A percentile compares a stretch with the other conserved stretches of the same genome.
Evolutionary conservation across 2,329 filamentous ascomycete genomes (phyloP).

Genomic region (Lachnellula subtilissima): DNA sequence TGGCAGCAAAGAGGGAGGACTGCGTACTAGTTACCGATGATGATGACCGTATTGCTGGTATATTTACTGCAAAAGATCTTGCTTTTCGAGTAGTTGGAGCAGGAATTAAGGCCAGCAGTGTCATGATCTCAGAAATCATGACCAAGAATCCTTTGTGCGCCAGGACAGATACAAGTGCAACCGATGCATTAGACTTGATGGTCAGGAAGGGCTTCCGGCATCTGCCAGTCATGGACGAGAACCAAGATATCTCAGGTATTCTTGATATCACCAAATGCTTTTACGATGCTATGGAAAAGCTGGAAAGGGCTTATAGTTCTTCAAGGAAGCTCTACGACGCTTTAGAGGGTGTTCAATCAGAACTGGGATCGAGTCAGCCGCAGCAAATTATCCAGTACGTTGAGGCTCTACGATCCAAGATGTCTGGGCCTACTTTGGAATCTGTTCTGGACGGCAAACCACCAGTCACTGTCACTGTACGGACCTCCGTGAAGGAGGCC

Average conservation of each 20-base stretch:
- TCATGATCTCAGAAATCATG: constrained; percentile 98
- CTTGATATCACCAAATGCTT: constrained; percentile 99
- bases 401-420: constrained; percentile 88
- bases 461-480: constrained; percentile 89
- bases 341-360: constrained; percentile 93
- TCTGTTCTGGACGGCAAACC: constrained; percentile 88
- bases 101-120: constrained; percentile 80
- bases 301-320: constrained; percentile 94
- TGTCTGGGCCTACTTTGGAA: constrained; percentile 96
- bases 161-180: constrained; percentile 94
- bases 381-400: constrained; percentile 99
- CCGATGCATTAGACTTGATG: constrained; percentile 96
- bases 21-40: constrained; percentile 97
- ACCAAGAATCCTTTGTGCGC: constrained; percentile 98
- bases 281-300: constrained; percentile 99
- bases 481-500: constrained; percentile 94
- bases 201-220: constrained; percentile 97
- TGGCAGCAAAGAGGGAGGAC: constrained; percentile 98
- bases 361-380: constrained; percentile 90
- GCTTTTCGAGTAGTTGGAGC: constrained; percentile 93
- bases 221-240: constrained; percentile 98
- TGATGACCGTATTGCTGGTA: constrained; percentile 94
- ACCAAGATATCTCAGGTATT: constrained; percentile 97
- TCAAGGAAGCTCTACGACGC: constrained; percentile 98
- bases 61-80: constrained; percentile 98